These are phyloP conservation scores for Fusarium chuoi DNA, from an alignment of 2,329 filamentous ascomycete genomes.

Conservation along the genomic window DNA sequence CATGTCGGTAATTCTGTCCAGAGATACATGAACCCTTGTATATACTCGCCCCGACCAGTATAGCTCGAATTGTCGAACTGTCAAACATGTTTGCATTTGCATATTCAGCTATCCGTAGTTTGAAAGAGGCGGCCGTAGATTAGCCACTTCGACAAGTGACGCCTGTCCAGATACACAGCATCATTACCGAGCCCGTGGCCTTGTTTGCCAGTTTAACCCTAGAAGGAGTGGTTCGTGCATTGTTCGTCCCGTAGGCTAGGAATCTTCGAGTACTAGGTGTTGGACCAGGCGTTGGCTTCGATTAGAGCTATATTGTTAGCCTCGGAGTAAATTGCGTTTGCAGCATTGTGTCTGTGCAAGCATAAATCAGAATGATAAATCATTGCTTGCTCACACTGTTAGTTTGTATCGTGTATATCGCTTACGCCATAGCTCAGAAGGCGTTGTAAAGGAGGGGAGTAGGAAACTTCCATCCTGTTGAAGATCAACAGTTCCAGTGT, in stretches of 20 bases:
- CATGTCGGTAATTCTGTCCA: conserved; percentile 17
- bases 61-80: not conserved
- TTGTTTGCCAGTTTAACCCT: conserved; percentile 13
- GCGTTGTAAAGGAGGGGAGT: conserved; percentile 1
- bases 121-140: not conserved
- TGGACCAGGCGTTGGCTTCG: conserved; percentile 26
- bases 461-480: conserved; percentile 17
- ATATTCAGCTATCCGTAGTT: not conserved
- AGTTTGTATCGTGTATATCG: not conserved
- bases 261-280: conserved; percentile 20
- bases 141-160: conserved; percentile 4
- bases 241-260: conserved; percentile 16
- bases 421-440: conserved; percentile 1
- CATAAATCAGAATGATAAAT: not conserved
- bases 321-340: conserved; percentile 7
- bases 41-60: conserved; percentile 10
- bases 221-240: conserved; percentile 29
- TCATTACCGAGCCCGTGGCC: conserved; percentile 22
- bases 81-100: conserved; percentile 7
- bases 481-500: conserved; percentile 29
- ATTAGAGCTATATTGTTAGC: conserved; percentile 13
- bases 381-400: not conserved
- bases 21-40: conserved; percentile 21
- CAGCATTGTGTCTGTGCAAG: not conserved
- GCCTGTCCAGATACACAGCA: not conserved